Conservation (phyloP, 2,329 filamentous ascomycete genomes). For the Elsinoe arachidis region DNA sequence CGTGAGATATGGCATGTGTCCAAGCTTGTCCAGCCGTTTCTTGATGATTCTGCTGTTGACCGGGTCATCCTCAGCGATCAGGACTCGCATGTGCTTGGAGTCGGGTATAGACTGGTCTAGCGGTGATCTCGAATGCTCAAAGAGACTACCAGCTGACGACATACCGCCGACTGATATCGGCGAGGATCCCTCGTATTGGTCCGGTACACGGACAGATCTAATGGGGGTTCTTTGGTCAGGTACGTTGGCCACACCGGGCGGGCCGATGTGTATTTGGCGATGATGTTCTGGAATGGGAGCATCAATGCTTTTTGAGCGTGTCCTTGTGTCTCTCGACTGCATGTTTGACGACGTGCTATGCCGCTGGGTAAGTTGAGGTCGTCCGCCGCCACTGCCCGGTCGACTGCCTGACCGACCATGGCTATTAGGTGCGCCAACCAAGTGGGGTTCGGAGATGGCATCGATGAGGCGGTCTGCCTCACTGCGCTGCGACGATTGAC, state of each 20-base stretch:
- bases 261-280: conserved; percentile 36
- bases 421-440: conserved; percentile 18
- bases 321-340: background rate
- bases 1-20: conserved; percentile 63
- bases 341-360: conserved; percentile 20
- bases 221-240: conserved; percentile 35
- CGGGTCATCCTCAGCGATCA: conserved; percentile 82
- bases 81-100: conserved; percentile 49
- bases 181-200: conserved; percentile 25
- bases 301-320: conserved; percentile 19
- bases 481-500: conserved; percentile 30
- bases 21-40: conserved; percentile 68
- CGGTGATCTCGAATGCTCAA: conserved; percentile 4
- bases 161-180: conserved; percentile 6
- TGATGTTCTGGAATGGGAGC: conserved; percentile 20
- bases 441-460: conserved; percentile 55
- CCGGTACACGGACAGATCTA: conserved; percentile 39
- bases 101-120: background rate
- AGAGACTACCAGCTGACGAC: conserved; percentile 4
- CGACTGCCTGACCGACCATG: conserved; percentile 19
- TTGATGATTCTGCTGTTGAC: conserved; percentile 75
- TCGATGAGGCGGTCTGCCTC: conserved; percentile 65
- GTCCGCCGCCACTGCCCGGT: conserved; percentile 14
- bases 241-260: conserved; percentile 33
- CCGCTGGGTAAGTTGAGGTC: conserved; percentile 23